A percentile compares a stretch with the other conserved stretches of the same genome.
These are phyloP conservation scores for Solanum lycopersicoides DNA, from an alignment of 257 asterid genomes.

Conservation along the genomic window DNA sequence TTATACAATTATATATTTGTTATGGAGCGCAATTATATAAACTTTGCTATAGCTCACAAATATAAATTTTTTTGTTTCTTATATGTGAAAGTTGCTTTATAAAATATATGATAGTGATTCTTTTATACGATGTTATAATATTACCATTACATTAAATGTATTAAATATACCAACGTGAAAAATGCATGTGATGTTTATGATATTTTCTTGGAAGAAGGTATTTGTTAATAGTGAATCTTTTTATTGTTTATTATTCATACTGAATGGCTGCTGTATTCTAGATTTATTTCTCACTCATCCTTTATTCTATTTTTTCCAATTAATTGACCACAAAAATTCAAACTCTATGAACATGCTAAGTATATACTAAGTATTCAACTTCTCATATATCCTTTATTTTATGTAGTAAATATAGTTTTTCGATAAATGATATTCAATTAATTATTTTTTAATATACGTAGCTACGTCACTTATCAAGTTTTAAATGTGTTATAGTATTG, in stretches of 20 bases:
- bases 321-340: not conserved
- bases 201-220: not conserved
- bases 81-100: no score
- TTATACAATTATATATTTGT: no score
- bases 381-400: no score
- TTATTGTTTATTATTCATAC: not conserved
- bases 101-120: not conserved
- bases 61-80: no score
- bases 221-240: not conserved
- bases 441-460: not conserved
- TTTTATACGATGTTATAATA: not conserved
- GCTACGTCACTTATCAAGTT: not conserved
- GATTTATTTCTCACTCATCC: not conserved
- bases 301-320: not conserved
- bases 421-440: not conserved
- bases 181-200: not conserved
- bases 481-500: not conserved
- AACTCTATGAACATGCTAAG: not conserved
- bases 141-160: not conserved
- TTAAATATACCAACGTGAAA: not conserved
- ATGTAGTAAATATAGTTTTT: not conserved
- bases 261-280: not conserved
- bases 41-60: no score
- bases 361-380: no score
- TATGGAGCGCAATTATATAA: no score